Conservation (phyloP, 148 eudicot genomes). For the Persicaria tinctoria region DNA sequence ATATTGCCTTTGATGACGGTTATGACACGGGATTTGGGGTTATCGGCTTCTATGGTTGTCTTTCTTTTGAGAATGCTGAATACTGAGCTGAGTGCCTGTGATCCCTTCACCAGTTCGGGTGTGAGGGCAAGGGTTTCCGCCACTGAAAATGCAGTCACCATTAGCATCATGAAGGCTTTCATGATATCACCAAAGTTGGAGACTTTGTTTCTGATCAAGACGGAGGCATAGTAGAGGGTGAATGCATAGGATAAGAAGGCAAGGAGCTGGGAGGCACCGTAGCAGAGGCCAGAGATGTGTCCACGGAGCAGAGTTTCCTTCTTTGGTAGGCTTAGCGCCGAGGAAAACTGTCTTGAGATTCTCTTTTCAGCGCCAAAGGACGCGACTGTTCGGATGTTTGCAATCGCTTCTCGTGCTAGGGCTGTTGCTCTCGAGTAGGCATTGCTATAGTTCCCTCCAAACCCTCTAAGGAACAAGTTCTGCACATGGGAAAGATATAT, state of each 20-base stretch:
- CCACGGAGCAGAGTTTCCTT: slow-evolving; percentile 52
- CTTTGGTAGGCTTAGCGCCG: slow-evolving; percentile 36
- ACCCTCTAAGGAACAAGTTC: slow-evolving; percentile 61
- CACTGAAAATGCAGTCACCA: slow-evolving; percentile 50
- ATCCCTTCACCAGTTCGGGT: slow-evolving; percentile 59
- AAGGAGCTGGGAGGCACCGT: slow-evolving; percentile 48
- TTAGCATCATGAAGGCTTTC: slow-evolving; percentile 65
- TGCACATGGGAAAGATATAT: slow-evolving; percentile 18
- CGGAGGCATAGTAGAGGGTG: slow-evolving; percentile 66
- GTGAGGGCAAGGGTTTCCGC: slow-evolving; percentile 70
- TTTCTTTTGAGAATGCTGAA: slow-evolving; percentile 43
- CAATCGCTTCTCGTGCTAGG: slow-evolving; percentile 60
- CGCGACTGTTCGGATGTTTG: slow-evolving; percentile 62
- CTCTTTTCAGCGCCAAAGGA: slow-evolving; percentile 64
- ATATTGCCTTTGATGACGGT: slow-evolving; percentile 44
- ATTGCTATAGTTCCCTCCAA: slow-evolving; percentile 51
- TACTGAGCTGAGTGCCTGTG: slow-evolving; percentile 49
- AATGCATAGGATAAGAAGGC: slow-evolving; percentile 49
- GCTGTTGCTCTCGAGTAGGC: slow-evolving; percentile 45
- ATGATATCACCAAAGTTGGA: slow-evolving; percentile 22
- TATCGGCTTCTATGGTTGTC: slow-evolving; percentile 34
- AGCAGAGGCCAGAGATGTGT: slow-evolving; percentile 58
- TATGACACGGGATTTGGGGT: slow-evolving; percentile 24
- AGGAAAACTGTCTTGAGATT: slow-evolving; percentile 31
- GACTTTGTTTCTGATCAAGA: slow-evolving; percentile 20